These are phyloP conservation scores for Phaffia tasmanica DNA, from an alignment of 768 basidiomycete genomes.

Conservation along the genomic window DNA sequence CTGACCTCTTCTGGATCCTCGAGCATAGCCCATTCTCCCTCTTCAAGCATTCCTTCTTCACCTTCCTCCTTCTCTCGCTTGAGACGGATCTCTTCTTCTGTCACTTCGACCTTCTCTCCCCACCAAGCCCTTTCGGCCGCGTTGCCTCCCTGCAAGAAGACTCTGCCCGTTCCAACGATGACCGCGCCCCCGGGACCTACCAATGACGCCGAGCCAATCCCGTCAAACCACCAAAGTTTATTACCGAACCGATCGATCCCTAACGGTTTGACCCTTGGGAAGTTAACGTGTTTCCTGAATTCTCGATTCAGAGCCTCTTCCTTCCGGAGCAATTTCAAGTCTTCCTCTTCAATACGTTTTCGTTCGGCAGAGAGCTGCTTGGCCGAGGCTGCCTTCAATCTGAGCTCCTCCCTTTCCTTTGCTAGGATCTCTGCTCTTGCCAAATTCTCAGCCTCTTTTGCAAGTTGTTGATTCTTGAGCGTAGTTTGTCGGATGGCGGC, in stretches of 20 bases:
- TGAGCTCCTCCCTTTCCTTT: constrained; percentile 68
- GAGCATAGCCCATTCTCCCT: constrained; percentile 85
- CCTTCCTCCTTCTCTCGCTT: constrained; percentile 70
- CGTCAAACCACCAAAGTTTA: constrained; percentile 97
- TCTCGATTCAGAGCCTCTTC: constrained; percentile 76
- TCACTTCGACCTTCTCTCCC: constrained; percentile 40
- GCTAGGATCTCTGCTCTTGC: constrained; percentile 51
- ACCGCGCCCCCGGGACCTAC: constrained; percentile 66
- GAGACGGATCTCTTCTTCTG: constrained; percentile 49
- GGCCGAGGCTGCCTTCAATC: constrained; percentile 63
- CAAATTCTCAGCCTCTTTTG: constrained; percentile 39
- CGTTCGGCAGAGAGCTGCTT: constrained; percentile 75
- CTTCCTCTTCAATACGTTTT: constrained; percentile 75
- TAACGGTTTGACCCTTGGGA: constrained; percentile 73
- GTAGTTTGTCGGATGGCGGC: constrained; percentile 30
- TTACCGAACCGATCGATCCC: constrained; percentile 91
- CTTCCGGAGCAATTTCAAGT: constrained; percentile 60
- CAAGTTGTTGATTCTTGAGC: constrained; percentile 31
- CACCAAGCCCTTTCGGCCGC: constrained; percentile 66
- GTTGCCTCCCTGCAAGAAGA: constrained; percentile 88
- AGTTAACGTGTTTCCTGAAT: constrained; percentile 77
- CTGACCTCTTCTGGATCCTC: constrained; percentile 76
- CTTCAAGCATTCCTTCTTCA: constrained; percentile 55
- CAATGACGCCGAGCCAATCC: constrained; percentile 72
- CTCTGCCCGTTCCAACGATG: constrained; percentile 73